Percentiles rank a stretch among this genome's conserved stretches.
Conservation (phyloP, 768 basidiomycete species). For the Suillus clintonianus region DNA sequence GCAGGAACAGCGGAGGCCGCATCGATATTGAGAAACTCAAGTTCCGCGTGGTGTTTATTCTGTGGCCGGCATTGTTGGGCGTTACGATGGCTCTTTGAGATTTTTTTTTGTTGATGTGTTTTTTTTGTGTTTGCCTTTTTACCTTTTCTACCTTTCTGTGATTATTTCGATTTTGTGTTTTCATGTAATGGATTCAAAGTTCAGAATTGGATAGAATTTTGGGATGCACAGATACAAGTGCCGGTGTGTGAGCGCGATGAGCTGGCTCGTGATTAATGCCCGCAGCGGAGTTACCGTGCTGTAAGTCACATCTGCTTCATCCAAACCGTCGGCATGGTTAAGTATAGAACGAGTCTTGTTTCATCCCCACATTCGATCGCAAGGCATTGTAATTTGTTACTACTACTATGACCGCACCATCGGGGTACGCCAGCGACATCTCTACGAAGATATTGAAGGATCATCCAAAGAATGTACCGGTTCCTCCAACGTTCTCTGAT, state of each 20-base stretch:
- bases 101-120: not conserved
- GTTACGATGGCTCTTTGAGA: conserved; percentile 50
- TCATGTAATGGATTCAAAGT: not conserved
- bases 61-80: conserved; percentile 60
- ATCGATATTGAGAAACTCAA: conserved; percentile 39
- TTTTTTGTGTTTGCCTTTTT: too few species aligned
- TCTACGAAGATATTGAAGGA: not conserved
- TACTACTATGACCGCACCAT: not conserved
- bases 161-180: conserved; percentile 1
- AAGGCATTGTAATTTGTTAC: not conserved
- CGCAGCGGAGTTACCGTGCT: not conserved
- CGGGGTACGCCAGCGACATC: not conserved
- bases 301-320: too few species aligned
- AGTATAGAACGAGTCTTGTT: not conserved
- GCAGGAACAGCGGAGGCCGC: conserved; percentile 21
- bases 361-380: not conserved
- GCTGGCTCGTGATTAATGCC: not conserved
- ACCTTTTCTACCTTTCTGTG: not conserved
- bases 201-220: too few species aligned
- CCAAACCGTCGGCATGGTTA: not conserved
- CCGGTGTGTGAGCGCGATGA: not conserved
- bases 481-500: conserved; percentile 32
- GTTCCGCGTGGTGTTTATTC: conserved; percentile 50
- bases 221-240: too few species aligned
- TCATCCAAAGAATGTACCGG: not conserved